Base-by-base conservation (phyloP, 768 basidiomycete species). In the Amanita pseudoporphyria region DNA sequence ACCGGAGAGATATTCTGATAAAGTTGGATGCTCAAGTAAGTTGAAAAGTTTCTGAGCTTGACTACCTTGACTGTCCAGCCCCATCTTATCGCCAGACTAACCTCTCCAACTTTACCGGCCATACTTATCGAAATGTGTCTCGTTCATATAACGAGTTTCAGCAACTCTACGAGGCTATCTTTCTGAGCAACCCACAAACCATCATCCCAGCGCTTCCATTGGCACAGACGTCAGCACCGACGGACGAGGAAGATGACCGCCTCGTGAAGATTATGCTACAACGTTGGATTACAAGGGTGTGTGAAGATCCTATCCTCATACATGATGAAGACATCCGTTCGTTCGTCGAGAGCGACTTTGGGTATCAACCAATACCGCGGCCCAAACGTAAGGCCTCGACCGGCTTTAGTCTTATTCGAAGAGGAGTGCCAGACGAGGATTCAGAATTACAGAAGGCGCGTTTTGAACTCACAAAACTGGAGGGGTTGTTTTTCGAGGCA, bases 261-360 rank as follows among this genome's bases (percentile, higher is more conserved):
- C 75, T 99, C 2, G 91, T 99, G 28, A 87, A 87, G 62, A 86
- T 94, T 53, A 91, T 94, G 78, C 72, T 98, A 18, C 96, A 98
- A 66, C 73, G 89, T 53, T 99, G 96, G 95, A 77, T 96, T 47
- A 82, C 88, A 9, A 73, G 96, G 49, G 81, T 98, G 28, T 95
- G 87, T 67, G 92, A 94, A 62, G 92, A 98, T 62, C 81, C 83
- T 1, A 89, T 96, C 47, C 67, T 97, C 26, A 68, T 90, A 35
- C 70, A 82, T 49, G 95, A 98, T 58, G 96, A 98, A 59, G 96
- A 99, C 62, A 65, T 97, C 52, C 81, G 95, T 26, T 86, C 86
- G 13, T 99, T 99, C 63, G 79, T 99, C 53, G 96, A 99, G 67
- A 93, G 84, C 56, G 95, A 98, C 65, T 99, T 98, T 69, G 96